Evolutionary conservation across 1,139 yeast genomes (phyloP).

Genomic region (Saccharomyces hybrid): DNA sequence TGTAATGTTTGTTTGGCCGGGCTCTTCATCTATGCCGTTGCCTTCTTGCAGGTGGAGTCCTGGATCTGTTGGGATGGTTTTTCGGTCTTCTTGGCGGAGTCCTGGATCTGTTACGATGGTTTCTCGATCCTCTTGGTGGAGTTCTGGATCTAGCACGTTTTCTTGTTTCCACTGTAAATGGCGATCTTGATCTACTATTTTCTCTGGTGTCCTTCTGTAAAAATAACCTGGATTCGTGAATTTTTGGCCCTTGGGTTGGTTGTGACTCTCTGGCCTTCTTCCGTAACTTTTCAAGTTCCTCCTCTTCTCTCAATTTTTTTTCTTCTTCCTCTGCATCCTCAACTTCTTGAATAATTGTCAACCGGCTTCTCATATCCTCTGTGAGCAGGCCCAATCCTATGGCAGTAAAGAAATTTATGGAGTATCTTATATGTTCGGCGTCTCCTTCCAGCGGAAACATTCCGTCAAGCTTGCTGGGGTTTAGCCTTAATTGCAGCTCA

Average conservation of each 20-base stretch:
- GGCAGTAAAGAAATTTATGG: constrained; percentile 89
- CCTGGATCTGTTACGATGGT: constrained; percentile 13
- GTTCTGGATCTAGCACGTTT: constrained; percentile 16
- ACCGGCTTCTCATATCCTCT: constrained; percentile 64
- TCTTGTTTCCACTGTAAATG: constrained; percentile 6
- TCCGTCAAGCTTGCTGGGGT: constrained; percentile 43
- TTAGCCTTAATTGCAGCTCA: constrained; percentile 42
- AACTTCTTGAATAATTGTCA: constrained; percentile 24
- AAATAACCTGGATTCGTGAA: neutral
- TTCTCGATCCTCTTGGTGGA: constrained; percentile 13
- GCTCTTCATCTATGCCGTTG: constrained; percentile 10
- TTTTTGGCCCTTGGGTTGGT: neutral
- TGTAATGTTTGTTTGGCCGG: constrained; percentile 11
- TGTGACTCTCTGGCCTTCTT: constrained; percentile 1
- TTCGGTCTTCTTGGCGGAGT: constrained; percentile 15
- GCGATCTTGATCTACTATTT: constrained; percentile 7
- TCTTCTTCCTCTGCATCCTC: constrained; percentile 6
- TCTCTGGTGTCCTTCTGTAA: neutral
- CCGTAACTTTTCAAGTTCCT: constrained; percentile 4
- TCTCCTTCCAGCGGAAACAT: constrained; percentile 37
- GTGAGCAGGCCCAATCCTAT: constrained; percentile 82
- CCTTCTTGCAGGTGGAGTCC: constrained; percentile 7
- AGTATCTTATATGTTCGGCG: constrained; percentile 61
- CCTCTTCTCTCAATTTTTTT: constrained; percentile 5
- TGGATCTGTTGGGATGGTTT: constrained; percentile 12